Percentiles rank a stretch among this genome's conserved stretches.
phyloP scores from a whole-genome alignment of 495 filamentous ascomycete species.

The Cudoniella acicularis region DNA sequence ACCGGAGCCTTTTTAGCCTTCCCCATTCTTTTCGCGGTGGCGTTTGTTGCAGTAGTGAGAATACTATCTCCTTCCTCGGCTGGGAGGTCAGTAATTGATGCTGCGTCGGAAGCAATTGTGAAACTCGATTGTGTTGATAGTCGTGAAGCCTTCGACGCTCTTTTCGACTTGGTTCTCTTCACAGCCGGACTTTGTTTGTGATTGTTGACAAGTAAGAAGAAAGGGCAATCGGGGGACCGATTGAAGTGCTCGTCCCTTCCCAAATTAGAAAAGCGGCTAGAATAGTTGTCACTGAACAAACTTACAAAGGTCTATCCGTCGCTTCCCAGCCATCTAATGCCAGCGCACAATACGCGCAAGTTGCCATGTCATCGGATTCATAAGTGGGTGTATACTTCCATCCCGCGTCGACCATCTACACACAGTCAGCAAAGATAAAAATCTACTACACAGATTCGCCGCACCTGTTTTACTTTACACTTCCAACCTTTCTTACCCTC shows the following conservation, averaged over 20 bases:
- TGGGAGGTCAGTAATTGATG: constrained; percentile 47
- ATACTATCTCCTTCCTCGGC: constrained; percentile 65
- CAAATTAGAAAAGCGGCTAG: constrained; percentile 20
- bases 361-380: constrained; percentile 79
- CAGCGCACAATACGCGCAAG: constrained; percentile 82
- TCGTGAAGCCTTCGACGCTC: constrained; percentile 66
- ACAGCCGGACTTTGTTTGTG: constrained; percentile 36
- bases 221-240: constrained; percentile 74
- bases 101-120: constrained; percentile 43
- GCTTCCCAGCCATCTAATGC: constrained; percentile 90
- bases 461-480: constrained; percentile 81
- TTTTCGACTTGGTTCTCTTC: constrained; percentile 47
- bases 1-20: constrained; percentile 49
- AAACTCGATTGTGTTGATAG: constrained; percentile 48
- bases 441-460: constrained; percentile 4
- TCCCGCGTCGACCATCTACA: constrained; percentile 82
- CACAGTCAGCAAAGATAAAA: constrained; percentile 23
- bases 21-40: constrained; percentile 50
- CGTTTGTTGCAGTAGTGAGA: constrained; percentile 52
- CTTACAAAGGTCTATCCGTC: constrained; percentile 80
- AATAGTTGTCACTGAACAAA: constrained; percentile 18
- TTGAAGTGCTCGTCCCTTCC: constrained; percentile 79
- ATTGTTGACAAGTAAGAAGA: constrained; percentile 60
- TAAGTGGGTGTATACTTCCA: constrained; percentile 87
- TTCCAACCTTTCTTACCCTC: constrained; percentile 84